Evolutionary conservation across 2,329 filamentous ascomycete species (phyloP).

Genomic region (Beauveria asiatica): DNA sequence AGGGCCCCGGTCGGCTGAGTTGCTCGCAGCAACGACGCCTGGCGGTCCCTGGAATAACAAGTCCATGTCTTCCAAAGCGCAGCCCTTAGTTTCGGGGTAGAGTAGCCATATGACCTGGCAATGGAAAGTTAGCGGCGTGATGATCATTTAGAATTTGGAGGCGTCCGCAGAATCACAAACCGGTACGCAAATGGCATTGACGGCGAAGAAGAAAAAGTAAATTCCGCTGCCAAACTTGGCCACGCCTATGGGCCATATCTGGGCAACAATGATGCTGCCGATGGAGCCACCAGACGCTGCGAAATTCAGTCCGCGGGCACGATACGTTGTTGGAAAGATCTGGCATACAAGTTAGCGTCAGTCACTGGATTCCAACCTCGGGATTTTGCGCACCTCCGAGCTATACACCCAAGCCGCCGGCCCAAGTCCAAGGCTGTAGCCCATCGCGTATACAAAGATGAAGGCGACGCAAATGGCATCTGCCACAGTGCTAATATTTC

Average conservation of each 20-base stretch:
- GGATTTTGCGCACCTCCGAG: slow-evolving; percentile 35
- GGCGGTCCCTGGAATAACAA: slow-evolving; percentile 25
- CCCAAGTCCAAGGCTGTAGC: slow-evolving; percentile 49
- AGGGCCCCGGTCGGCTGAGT: background rate
- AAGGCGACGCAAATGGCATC: slow-evolving; percentile 46
- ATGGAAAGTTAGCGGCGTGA: background rate
- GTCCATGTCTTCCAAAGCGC: slow-evolving; percentile 37
- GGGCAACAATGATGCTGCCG: slow-evolving; percentile 44
- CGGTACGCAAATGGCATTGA: slow-evolving; percentile 40
- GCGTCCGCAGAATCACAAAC: slow-evolving; percentile 20
- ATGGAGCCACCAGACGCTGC: slow-evolving; percentile 46
- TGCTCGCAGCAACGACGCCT: background rate
- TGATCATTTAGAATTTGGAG: background rate
- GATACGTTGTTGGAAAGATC: slow-evolving; percentile 51
- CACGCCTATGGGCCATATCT: slow-evolving; percentile 48
- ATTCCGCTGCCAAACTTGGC: slow-evolving; percentile 40
- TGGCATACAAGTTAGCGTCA: slow-evolving; percentile 14
- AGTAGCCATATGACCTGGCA: slow-evolving; percentile 31
- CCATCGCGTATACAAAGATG: slow-evolving; percentile 50
- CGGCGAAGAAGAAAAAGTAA: slow-evolving; percentile 50
- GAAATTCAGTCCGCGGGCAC: slow-evolving; percentile 47
- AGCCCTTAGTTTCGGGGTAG: slow-evolving; percentile 37
- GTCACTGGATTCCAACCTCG: background rate
- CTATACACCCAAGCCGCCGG: slow-evolving; percentile 51
- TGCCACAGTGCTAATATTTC: slow-evolving; percentile 37